Conservation (phyloP, 306 rosid species). For the Dryas alaskensis region DNA sequence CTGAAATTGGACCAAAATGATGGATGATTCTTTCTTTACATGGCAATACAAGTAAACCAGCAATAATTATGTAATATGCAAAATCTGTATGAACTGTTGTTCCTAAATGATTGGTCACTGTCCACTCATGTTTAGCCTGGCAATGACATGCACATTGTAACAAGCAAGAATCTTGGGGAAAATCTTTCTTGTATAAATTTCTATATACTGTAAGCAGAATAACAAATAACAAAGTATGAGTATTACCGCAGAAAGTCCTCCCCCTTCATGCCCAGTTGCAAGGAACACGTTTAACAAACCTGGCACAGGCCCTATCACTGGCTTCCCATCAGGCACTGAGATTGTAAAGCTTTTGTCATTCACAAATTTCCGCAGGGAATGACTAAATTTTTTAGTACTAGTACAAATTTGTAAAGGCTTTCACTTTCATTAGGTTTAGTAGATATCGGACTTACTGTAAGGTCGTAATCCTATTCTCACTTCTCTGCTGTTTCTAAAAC, state of each 20-base stretch:
- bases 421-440: slow-evolving; percentile 18
- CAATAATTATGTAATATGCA: slow-evolving; percentile 13
- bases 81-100: slow-evolving; percentile 1
- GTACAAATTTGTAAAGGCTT: slow-evolving; percentile 1
- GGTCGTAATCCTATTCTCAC: slow-evolving; percentile 90
- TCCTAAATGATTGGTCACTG: slow-evolving; percentile 6
- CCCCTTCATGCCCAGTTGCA: slow-evolving; percentile 97
- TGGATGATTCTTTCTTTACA: slow-evolving; percentile 3
- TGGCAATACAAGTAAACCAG: neutral
- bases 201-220: neutral
- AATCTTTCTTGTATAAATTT: neutral
- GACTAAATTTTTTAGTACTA: neutral
- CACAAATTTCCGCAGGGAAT: slow-evolving; percentile 3
- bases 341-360: slow-evolving; percentile 23
- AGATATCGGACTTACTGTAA: slow-evolving; percentile 61
- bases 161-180: neutral
- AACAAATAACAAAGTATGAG: slow-evolving; percentile 11
- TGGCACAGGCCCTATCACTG: slow-evolving; percentile 75
- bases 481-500: slow-evolving; percentile 45
- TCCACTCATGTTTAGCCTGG: neutral
- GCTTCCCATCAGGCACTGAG: slow-evolving; percentile 93
- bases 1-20: slow-evolving; percentile 44
- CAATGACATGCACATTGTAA: slow-evolving; percentile 2
- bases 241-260: slow-evolving; percentile 78
- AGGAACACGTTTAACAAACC: slow-evolving; percentile 70